Conservation (phyloP, 345 rosid species). For the Crucihimalaya himalaica region DNA sequence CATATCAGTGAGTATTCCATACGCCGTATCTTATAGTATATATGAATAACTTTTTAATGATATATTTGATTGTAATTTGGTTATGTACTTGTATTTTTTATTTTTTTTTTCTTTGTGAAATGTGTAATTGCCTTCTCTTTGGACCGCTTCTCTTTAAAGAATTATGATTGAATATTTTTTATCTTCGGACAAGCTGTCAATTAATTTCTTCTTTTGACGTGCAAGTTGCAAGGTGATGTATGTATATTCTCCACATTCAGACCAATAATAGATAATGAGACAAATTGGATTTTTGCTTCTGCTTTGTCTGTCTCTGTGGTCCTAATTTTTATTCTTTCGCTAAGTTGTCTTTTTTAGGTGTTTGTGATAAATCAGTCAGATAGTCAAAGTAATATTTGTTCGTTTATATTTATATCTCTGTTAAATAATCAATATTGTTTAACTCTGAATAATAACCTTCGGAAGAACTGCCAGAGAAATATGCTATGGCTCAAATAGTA, state of each 20-base stretch:
- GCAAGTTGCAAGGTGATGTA: background rate
- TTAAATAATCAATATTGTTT: too few species aligned
- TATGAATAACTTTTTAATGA: too few species aligned
- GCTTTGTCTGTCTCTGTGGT: background rate
- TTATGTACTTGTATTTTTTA: too few species aligned
- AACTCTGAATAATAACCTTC: too few species aligned
- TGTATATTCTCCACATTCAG: background rate
- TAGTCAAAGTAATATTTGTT: background rate
- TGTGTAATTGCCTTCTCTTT: background rate
- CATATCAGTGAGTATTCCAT: too few species aligned
- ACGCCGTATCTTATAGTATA: background rate
- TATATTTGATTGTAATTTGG: too few species aligned
- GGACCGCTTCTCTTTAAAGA: too few species aligned
- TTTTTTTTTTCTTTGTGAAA: too few species aligned
- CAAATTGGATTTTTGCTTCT: background rate
- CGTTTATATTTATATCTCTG: background rate
- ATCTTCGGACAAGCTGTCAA: background rate
- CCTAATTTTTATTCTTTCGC: background rate
- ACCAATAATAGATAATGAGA: background rate
- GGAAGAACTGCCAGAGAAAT: too few species aligned
- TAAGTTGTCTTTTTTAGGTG: background rate
- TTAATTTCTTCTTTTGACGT: background rate
- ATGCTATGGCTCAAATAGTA: too few species aligned
- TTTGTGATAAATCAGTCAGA: background rate
- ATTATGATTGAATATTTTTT: background rate